Percentiles rank a stretch among this genome's conserved stretches.
phyloP scores from a whole-genome alignment of 352 stramenopile species.

The Pythium phragmiticola region DNA sequence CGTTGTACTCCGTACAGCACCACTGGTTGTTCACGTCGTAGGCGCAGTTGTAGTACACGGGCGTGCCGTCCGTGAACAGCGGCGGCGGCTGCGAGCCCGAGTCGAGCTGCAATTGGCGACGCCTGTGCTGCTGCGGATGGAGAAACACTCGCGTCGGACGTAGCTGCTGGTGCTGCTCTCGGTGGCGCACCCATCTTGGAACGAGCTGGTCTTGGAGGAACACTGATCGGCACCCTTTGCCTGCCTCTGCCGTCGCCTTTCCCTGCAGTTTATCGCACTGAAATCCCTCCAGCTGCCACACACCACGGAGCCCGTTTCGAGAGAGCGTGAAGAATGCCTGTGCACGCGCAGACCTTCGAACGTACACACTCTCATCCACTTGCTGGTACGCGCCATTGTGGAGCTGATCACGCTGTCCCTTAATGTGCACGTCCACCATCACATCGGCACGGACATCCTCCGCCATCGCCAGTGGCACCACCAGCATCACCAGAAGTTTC shows the following conservation, averaged over 20 bases:
- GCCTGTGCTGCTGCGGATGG: neutral
- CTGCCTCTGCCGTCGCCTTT: neutral
- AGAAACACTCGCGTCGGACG: conserved; percentile 9
- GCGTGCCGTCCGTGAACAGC: conserved; percentile 23
- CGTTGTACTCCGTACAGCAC: conserved; percentile 45
- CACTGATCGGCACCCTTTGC: conserved; percentile 31
- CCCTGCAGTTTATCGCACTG: conserved; percentile 26
- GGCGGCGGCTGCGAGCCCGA: conserved; percentile 26
- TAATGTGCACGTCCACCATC: conserved; percentile 5
- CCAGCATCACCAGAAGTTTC: neutral
- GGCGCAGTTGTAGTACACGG: conserved; percentile 45
- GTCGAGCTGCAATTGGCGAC: conserved; percentile 37
- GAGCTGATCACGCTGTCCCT: neutral
- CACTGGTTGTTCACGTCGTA: conserved; percentile 34
- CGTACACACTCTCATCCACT: conserved; percentile 22
- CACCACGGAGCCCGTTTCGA: neutral
- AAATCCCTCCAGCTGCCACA: conserved; percentile 49
- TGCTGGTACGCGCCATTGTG: conserved; percentile 21
- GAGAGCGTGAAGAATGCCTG: conserved; percentile 42
- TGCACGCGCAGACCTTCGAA: conserved; percentile 31
- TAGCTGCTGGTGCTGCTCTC: neutral
- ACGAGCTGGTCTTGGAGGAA: neutral
- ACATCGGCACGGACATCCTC: neutral
- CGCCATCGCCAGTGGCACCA: neutral
- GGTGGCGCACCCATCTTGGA: neutral